Conservation (phyloP, 2,329 filamentous ascomycete species). For the Curvularia verruculosa region DNA sequence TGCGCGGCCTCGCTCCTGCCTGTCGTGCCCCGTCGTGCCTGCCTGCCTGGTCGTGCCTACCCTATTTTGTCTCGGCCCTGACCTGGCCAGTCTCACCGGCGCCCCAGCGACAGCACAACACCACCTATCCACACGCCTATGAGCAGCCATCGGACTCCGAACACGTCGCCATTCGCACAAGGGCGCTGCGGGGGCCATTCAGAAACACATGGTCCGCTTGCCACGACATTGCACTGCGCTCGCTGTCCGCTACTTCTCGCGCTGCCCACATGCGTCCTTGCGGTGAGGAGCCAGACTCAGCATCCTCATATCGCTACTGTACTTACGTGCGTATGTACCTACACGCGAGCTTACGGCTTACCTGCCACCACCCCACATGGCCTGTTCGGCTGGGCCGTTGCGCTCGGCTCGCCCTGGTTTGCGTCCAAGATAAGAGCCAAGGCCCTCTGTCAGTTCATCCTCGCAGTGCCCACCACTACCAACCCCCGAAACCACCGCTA, state of each 20-base stretch:
- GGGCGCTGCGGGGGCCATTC: background rate
- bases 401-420: constrained; percentile 14
- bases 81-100: constrained; percentile 31
- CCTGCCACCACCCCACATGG: constrained; percentile 20
- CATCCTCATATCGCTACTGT: background rate
- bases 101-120: background rate
- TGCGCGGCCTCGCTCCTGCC: constrained; percentile 8
- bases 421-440: constrained; percentile 4
- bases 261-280: constrained; percentile 4
- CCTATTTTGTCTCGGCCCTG: constrained; percentile 10
- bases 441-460: background rate
- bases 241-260: constrained; percentile 1
- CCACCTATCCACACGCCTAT: constrained; percentile 9
- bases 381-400: constrained; percentile 13
- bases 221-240: constrained; percentile 16
- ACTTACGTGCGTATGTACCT: too few species aligned
- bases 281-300: constrained; percentile 2
- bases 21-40: constrained; percentile 11
- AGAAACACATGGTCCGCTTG: background rate
- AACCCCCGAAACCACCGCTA: background rate
- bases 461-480: background rate
- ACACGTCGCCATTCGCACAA: constrained; percentile 5
- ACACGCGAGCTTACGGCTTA: constrained; percentile 17
- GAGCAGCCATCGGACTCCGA: constrained; percentile 41
- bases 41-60: constrained; percentile 9